Evolutionary conservation across 441 rosid species (phyloP), one percentile per base, ranked within the genome.

Genomic region (Hypseocharis bilobata): DNA sequence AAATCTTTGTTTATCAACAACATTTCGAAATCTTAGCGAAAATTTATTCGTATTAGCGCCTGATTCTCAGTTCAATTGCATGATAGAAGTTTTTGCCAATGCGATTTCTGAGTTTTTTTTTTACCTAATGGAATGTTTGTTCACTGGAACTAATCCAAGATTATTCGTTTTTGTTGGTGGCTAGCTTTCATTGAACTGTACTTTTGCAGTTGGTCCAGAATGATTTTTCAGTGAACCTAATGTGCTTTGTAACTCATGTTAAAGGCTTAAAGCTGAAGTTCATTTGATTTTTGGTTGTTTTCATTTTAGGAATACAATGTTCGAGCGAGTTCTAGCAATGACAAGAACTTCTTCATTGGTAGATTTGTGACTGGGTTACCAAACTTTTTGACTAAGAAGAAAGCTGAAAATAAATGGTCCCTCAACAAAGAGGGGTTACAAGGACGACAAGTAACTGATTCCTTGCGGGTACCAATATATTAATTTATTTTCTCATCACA

Each of bases 291-390:
- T 63, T 29, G 28, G 20, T 61, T 70, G 47, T 64, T 54, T 36
- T 2, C 7, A 20, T 55, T 65, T 16, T 60, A 88, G 98, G 98
- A 93, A 62, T 93, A 88, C 60, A 88, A 83, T 52, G 97, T 93
- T 17, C 81, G 95, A 42, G 82, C 95, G 10, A 73, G 83, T 34
- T 38, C 88, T 45, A 68, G 83, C 25, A 80, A 61, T 19, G 97
- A 93, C 56, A 91, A 86, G 85, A 83, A 83, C 74, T 93, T 83
- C 83, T 93, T 91, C 70, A 90, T 93, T 29, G 97, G 95, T 61
- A 87, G 98, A 68, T 93, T 93, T 65, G 82, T 82, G 65, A 73
- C 74, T 23, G 98, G 98, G 22, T 74, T 90, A 26, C 98, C 98
- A 0, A 81, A 78, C 74, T 93, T 91, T 72, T 83, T 87, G 0